Evolutionary conservation across 768 basidiomycete genomes (phyloP).

Genomic region (Postia placenta): DNA sequence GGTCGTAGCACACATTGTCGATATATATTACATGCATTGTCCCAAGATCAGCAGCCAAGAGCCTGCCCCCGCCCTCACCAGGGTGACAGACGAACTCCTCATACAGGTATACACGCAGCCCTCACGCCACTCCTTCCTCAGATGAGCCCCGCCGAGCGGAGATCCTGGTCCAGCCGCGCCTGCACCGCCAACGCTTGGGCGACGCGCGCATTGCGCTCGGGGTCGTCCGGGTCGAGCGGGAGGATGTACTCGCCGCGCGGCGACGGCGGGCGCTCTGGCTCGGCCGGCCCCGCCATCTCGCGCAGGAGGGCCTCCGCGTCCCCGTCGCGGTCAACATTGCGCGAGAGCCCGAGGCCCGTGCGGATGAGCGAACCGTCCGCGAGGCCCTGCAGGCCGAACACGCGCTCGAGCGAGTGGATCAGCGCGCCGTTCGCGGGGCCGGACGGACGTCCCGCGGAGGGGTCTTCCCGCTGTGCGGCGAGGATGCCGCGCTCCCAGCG

Average conservation of each 20-base stretch:
- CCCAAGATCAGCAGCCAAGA: background rate
- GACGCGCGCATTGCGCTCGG: slow-evolving; percentile 35
- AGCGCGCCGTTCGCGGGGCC: slow-evolving; percentile 15
- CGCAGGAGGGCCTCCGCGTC: background rate
- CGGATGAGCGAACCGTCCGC: slow-evolving; percentile 24
- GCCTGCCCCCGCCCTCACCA: too few relatives aligned
- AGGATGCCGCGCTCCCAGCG: slow-evolving; percentile 81
- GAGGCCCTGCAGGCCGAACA: slow-evolving; percentile 18
- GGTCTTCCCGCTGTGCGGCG: slow-evolving; percentile 40
- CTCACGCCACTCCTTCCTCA: slow-evolving; percentile 20
- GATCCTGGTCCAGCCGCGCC: slow-evolving; percentile 48
- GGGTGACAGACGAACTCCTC: background rate
- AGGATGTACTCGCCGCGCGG: slow-evolving; percentile 32
- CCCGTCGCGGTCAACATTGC: slow-evolving; percentile 1
- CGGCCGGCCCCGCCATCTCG: slow-evolving; percentile 1
- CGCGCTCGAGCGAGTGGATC: slow-evolving; percentile 27
- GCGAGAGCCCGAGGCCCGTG: slow-evolving; percentile 24
- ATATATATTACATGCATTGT: background rate
- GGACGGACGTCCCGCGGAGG: slow-evolving; percentile 15
- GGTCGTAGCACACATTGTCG: too few relatives aligned
- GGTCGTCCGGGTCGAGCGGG: slow-evolving; percentile 33
- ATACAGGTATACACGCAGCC: background rate
- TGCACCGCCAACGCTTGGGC: slow-evolving; percentile 48
- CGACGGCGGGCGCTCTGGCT: slow-evolving; percentile 1
- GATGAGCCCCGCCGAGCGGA: slow-evolving; percentile 61